These are phyloP conservation scores for Kwoniella dendrophila DNA, from an alignment of 768 basidiomycete species.

Conservation along the genomic window DNA sequence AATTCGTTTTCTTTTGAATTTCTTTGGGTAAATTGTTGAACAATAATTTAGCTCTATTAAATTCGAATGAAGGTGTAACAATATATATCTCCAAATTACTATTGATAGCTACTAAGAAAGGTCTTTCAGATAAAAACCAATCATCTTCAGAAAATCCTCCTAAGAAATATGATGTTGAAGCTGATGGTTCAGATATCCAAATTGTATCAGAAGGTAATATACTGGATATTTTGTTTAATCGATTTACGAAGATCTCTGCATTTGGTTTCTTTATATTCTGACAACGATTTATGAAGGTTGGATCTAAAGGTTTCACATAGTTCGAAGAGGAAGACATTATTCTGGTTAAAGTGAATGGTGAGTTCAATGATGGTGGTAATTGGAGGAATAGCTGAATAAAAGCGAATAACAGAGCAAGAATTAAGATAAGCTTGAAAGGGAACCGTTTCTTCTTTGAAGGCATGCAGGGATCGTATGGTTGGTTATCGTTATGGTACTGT, in stretches of 20 bases:
- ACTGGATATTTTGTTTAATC: constrained; percentile 20
- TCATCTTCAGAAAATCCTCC: constrained; percentile 64
- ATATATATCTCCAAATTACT: constrained; percentile 64
- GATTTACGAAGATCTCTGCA: constrained; percentile 15
- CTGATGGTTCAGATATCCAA: constrained; percentile 78
- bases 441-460: no score
- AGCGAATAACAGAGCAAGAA: no score
- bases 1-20: constrained; percentile 52
- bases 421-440: no score
- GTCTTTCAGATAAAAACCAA: constrained; percentile 79
- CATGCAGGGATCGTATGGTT: no score
- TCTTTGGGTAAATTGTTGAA: constrained; percentile 59
- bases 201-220: not conserved
- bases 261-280: constrained; percentile 19
- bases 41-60: constrained; percentile 67
- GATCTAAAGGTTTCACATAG: constrained; percentile 3
- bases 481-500: no score
- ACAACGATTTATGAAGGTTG: constrained; percentile 23
- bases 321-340: not conserved
- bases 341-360: not conserved
- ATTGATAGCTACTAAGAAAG: constrained; percentile 69
- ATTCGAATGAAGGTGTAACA: constrained; percentile 77
- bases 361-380: not conserved
- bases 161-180: constrained; percentile 71
- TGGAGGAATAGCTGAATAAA: no score